Evolutionary conservation across 345 rosid species (phyloP).

Genomic region (Eutrema heterophyllum): DNA sequence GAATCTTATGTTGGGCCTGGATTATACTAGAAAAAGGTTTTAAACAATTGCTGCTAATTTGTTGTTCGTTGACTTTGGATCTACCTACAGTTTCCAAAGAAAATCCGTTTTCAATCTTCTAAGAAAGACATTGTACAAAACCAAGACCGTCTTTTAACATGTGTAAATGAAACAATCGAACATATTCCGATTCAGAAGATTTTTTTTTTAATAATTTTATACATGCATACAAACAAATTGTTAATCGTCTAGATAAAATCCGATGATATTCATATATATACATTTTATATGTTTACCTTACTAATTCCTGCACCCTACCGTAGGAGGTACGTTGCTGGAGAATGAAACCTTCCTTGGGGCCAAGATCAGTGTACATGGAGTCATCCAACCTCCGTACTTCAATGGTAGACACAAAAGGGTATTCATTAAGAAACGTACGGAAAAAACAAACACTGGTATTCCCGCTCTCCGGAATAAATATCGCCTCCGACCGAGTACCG

Average conservation of each 20-base stretch:
- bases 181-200: neutral
- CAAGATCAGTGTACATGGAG: conserved; percentile 24
- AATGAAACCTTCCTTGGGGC: conserved; percentile 15
- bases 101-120: no score
- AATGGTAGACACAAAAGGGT: conserved; percentile 21
- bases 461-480: conserved; percentile 4
- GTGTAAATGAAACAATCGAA: neutral
- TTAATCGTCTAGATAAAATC: neutral
- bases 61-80: neutral
- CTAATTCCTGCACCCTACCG: neutral
- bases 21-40: no score
- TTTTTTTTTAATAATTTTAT: neutral
- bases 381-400: conserved; percentile 22
- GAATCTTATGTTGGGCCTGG: no score
- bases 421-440: neutral
- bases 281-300: conserved; percentile 10
- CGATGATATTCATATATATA: neutral
- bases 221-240: neutral
- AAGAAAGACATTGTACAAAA: neutral
- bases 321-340: conserved; percentile 10
- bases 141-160: no score
- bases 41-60: neutral
- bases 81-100: neutral
- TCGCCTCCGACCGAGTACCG: neutral
- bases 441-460: conserved; percentile 11